A percentile compares a stretch with the other conserved stretches of the same genome.
These are phyloP conservation scores for Trypanosoma platydactyli DNA, from an alignment of 208 protist species.

Conservation along the genomic window DNA sequence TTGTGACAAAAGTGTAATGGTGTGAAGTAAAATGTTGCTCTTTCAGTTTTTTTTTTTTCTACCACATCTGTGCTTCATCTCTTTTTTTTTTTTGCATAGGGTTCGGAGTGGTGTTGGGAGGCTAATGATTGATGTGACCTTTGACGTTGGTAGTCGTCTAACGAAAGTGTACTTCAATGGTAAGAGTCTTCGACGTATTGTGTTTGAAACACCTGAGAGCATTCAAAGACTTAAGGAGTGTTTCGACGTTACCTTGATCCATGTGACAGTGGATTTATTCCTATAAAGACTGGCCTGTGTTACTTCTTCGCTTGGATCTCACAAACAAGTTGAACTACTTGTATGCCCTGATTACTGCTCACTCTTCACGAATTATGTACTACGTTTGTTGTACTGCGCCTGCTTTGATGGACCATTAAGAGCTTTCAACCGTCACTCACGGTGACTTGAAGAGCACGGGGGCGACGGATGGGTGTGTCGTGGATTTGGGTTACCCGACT, in stretches of 20 bases:
- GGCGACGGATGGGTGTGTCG: slow-evolving; percentile 24
- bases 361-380: slow-evolving; percentile 22
- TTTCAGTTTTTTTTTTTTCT: background rate
- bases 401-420: background rate
- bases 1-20: no score
- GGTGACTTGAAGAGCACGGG: slow-evolving; percentile 13
- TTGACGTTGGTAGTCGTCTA: slow-evolving; percentile 23
- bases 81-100: background rate
- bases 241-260: slow-evolving; percentile 7
- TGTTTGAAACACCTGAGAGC: slow-evolving; percentile 18
- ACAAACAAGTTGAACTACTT: slow-evolving; percentile 18
- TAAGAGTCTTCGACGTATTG: background rate
- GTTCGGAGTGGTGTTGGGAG: background rate
- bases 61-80: background rate
- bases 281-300: slow-evolving; percentile 2
- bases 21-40: no score
- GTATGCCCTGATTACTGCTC: slow-evolving; percentile 16
- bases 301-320: slow-evolving; percentile 3
- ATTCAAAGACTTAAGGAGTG: slow-evolving; percentile 12
- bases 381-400: slow-evolving; percentile 15
- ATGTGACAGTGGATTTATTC: slow-evolving; percentile 20
- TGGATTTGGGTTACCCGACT: slow-evolving; percentile 38
- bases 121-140: slow-evolving; percentile 5
- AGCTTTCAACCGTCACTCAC: slow-evolving; percentile 15
- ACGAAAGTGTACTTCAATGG: slow-evolving; percentile 24